phyloP scores from a whole-genome alignment of 331 rosid species.

The Arachis monticola region DNA sequence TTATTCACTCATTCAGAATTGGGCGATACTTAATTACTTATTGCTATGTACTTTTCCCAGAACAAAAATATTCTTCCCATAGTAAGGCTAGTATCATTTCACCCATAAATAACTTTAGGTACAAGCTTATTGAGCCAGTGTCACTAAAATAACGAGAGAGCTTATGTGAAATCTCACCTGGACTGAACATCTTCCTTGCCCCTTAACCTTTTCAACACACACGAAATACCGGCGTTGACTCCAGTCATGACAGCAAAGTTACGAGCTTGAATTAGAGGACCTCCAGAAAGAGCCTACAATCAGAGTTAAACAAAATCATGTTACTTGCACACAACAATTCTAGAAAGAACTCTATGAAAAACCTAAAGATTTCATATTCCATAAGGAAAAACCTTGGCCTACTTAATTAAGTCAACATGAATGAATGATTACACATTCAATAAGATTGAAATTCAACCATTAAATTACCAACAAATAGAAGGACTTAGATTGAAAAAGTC shows the following conservation, averaged over 20 bases:
- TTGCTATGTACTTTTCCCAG: too few relatives aligned
- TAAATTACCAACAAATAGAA: not conserved
- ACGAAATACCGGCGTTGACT: slow-evolving; percentile 92
- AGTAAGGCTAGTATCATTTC: not conserved
- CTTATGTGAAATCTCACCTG: slow-evolving; percentile 58
- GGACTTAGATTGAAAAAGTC: not conserved
- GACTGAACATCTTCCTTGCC: slow-evolving; percentile 97
- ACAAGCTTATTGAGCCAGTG: not conserved
- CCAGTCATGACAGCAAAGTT: slow-evolving; percentile 99
- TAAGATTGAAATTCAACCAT: not conserved
- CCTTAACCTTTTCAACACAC: slow-evolving; percentile 87
- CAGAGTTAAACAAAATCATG: slow-evolving; percentile 29
- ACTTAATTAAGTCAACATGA: not conserved
- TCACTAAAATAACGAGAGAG: not conserved
- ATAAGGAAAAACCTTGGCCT: not conserved
- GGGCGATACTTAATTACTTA: too few relatives aligned
- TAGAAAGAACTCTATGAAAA: not conserved
- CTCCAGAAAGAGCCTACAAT: slow-evolving; percentile 87
- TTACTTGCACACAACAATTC: not conserved
- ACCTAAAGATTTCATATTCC: slow-evolving; percentile 5
- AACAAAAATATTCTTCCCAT: too few relatives aligned
- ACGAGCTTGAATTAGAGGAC: slow-evolving; percentile 93
- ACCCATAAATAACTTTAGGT: not conserved
- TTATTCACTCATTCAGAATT: too few relatives aligned
- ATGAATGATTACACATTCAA: too few relatives aligned